Evolutionary conservation across 2,329 filamentous ascomycete species (phyloP).

Genomic region (Lithohypha guttulata): DNA sequence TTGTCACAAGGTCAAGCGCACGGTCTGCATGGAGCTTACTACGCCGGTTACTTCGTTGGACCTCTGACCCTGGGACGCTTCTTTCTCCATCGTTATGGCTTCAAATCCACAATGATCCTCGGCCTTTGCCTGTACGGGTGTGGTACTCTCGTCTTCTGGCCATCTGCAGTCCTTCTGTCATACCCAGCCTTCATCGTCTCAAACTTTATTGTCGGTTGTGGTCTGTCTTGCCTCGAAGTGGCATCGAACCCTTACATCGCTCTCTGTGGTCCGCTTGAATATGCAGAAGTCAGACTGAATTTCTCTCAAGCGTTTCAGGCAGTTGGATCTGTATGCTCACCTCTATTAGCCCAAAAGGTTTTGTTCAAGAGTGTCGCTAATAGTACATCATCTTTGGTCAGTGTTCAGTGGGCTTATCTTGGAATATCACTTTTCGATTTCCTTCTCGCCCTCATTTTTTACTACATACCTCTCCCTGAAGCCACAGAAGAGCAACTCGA

Average conservation of each 20-base stretch:
- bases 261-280: slow-evolving; percentile 50
- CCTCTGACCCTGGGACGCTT: slow-evolving; percentile 45
- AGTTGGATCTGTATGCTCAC: slow-evolving; percentile 48
- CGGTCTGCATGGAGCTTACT: slow-evolving; percentile 51
- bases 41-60: slow-evolving; percentile 46
- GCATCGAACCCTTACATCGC: slow-evolving; percentile 53
- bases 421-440: slow-evolving; percentile 52
- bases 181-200: slow-evolving; percentile 51
- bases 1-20: slow-evolving; percentile 37
- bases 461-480: slow-evolving; percentile 52
- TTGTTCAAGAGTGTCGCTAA: slow-evolving; percentile 42
- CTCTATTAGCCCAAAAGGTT: slow-evolving; percentile 48
- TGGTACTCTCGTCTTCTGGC: slow-evolving; percentile 53
- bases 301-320: slow-evolving; percentile 53
- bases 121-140: slow-evolving; percentile 53
- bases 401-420: slow-evolving; percentile 56
- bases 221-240: slow-evolving; percentile 50
- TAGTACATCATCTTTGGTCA: slow-evolving; percentile 41
- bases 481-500: slow-evolving; percentile 51
- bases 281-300: slow-evolving; percentile 50
- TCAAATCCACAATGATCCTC: slow-evolving; percentile 51
- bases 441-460: slow-evolving; percentile 47
- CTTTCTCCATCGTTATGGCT: slow-evolving; percentile 49
- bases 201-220: slow-evolving; percentile 52
- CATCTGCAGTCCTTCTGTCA: slow-evolving; percentile 51